Base-by-base conservation (phyloP, 345 rosid species). In the Draba incana region DNA sequence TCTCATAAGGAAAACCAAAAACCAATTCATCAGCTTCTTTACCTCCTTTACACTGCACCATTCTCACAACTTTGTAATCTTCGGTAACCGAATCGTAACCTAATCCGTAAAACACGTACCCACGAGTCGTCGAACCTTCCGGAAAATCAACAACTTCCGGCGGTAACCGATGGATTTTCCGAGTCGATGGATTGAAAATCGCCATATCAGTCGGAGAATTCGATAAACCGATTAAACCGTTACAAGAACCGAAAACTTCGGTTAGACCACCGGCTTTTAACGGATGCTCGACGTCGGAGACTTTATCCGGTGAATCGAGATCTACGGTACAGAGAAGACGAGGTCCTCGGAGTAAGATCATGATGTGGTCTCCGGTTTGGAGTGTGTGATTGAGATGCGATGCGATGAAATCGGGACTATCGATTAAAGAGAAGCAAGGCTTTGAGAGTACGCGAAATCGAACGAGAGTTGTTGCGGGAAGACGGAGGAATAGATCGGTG, bases 1-100 rank as follows among this genome's bases (percentile, higher is more conserved):
- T 79, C 10, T 79, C 84, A 8, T 57, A 70, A 64, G 75, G 75
- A 6, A 64, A 76, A 0, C 63, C 67, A 10, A 31, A 70, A 50
- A 61, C 27, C 0, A 70, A 3, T 5, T 69, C 70, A 15, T 69
- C 67, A 8, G 57, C 51, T 24, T 0, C 51, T 24, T 0, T 20
- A 12, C 59, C 74, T 43, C 77, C 52, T 63, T 77, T 68, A 70
- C 72, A 81, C 73, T 78, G 86, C 1, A 75, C 77, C 68, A 86
- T 74, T 39, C 86, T 81, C 6, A 84, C 82, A 11, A 83, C 78
- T 63, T 84, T 84, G 45, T 77, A 83, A 61, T 86, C 86, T 33
- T 78, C 79, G n/a, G 55, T 14, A 8, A 62, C 49, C 0, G 68
- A 46, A 68, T 86, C 92, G 46, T 80, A 79, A 8, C 92, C 92